Evolutionary conservation across 306 rosid species (phyloP), one percentile per base, ranked within the genome.

Genomic region (Comarum palustre): DNA sequence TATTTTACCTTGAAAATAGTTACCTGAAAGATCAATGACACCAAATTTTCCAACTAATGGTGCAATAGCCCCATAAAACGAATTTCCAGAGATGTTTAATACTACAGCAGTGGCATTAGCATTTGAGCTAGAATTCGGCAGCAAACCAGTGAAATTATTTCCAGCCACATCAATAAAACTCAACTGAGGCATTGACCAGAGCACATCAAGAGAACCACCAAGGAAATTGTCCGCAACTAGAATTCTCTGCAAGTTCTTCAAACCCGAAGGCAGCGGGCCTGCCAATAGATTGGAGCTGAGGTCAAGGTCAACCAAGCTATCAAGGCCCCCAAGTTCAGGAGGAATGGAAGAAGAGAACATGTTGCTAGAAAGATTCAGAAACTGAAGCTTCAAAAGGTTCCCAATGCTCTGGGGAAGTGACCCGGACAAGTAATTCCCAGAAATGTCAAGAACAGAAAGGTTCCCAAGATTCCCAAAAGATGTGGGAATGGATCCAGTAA

Each of bases 261-360:
- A 87, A 68, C 72, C 90, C n/a, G 19, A 54, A 61, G 89, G 86
- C 75, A 87, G 42, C 10, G 80, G 31, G 8, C 91, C 92, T 1
- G 79, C 66, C 64, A 93, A 84, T 51, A 79, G 69, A 85, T 94
- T 94, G 76, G 68, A 73, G 76, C 96, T 84, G 51, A 94, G 90
- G 81, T 91, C 98, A 85, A 94, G 90, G 87, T 88, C 96, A 82
- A 89, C 83, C 72, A 94, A 76, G 82, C 83, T 87, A 65, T 32
- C 63, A 57, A 94, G 90, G 82, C 78, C 75, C 68, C 92, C 92
- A 29, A 93, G 72, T 55, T 81, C 66, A 39, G 85, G 20, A 79
- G 97, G 98, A 78, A 93, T 57, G 9, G 88, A 71, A 51, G 87
- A 85, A 55, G 87, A 75, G 14, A 93, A 74, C 71, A 15, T 70